Base-by-base conservation (phyloP, 2,329 filamentous ascomycete genomes). In the Samsoniella hepiali region DNA sequence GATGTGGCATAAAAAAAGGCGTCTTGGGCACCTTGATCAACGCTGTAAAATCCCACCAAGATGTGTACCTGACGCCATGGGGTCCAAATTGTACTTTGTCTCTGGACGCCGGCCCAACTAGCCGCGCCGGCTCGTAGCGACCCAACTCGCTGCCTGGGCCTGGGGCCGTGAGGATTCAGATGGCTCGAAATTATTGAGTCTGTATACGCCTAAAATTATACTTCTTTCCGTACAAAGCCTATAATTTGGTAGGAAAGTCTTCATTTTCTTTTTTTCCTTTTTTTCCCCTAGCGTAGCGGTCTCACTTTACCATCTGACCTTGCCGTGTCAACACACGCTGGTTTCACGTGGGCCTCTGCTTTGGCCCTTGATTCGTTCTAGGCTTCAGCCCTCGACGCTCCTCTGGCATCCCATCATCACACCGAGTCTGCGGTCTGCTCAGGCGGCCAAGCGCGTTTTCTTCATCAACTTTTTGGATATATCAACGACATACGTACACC, bases 321-420 rank as follows among this genome's bases (percentile, higher is more conserved):
- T 8, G 31, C 22, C 22, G 42, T 34, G 58, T 55, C 50, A 38
- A 34, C 40, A 61, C 55, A 22, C 36, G 31, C 45, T 32, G 8
- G 60, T 68, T 68, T 71, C 69, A 64, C 66, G 66, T 69, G 69
- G 68, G 64, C 65, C 36, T 50, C 60, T 58, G 63, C 65, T 66
- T 61, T 22, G 50, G 51, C 53, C 32, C 58, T 49, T 70, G 66
- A 70, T 71, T 71, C 65, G 68, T 42, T 40, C 32, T 27, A n/a
- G 17, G 50, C 62, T 36, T 62, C 59, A n/a, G 63, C 40, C 53
- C 59, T 66, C 64, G 38, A 40, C 56, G 50, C 64, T 67, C 58
- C 64, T 66, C 22, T 57, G 65, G 66, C 56, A 32, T 47, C 17
- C 11, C n/a, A 62, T 62, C 58, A 31, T 53, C 47, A 54, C 27